A percentile compares a stretch with the other conserved stretches of the same genome.
Conservation (phyloP, 805 yeast genomes). For the Saturnispora besseyi region DNA sequence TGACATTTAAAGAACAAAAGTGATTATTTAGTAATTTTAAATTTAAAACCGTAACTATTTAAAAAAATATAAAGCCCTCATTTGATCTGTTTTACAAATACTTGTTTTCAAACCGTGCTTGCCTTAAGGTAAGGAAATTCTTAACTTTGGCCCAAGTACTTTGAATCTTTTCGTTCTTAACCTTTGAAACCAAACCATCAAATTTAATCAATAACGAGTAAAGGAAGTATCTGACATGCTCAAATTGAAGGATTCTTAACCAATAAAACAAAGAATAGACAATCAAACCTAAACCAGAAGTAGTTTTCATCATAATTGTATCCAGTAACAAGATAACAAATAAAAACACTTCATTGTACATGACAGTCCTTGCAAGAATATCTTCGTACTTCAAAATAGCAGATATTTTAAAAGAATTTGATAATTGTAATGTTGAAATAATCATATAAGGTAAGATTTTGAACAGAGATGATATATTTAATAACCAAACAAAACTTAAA, state of each 20-base stretch:
- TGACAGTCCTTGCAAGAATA: conserved; percentile 38
- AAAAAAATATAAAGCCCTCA: not conserved
- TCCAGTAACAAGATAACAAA: conserved; percentile 46
- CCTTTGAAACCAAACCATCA: conserved; percentile 33
- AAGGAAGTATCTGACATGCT: conserved; percentile 37
- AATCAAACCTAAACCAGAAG: conserved; percentile 61
- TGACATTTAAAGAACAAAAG: conserved; percentile 19
- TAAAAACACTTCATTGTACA: conserved; percentile 52
- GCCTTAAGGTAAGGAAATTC: conserved; percentile 34
- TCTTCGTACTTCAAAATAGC: conserved; percentile 32
- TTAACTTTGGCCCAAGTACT: conserved; percentile 33
- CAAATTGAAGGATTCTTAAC: conserved; percentile 55
- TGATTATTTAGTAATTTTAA: not conserved
- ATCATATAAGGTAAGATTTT: conserved; percentile 54
- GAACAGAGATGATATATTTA: conserved; percentile 56
- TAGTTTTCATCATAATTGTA: conserved; percentile 52
- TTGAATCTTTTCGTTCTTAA: conserved; percentile 38
- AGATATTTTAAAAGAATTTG: conserved; percentile 32
- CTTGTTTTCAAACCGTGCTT: conserved; percentile 26
- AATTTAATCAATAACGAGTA: conserved; percentile 33
- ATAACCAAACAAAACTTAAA: conserved; percentile 49
- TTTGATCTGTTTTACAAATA: conserved; percentile 10
- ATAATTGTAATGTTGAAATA: conserved; percentile 50
- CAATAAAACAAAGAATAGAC: conserved; percentile 54
- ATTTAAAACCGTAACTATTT: too few species aligned